Evolutionary conservation across 257 asterid species (phyloP).

Genomic region (Nicotiana paniculata): DNA sequence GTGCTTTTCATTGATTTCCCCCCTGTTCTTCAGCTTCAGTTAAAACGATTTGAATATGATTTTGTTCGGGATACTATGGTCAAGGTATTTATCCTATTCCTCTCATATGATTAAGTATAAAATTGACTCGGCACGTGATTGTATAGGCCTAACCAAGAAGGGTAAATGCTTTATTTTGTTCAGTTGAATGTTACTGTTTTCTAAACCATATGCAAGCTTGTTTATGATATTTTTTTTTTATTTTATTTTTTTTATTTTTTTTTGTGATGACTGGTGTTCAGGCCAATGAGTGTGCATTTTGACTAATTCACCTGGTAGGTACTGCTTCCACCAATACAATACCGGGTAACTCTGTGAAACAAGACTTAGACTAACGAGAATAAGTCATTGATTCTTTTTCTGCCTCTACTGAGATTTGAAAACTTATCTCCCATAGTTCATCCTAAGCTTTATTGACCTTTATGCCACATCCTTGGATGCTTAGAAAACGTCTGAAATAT

Average conservation of each 20-base stretch:
- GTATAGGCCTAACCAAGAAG: not conserved
- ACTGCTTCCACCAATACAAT: not conserved
- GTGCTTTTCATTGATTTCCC: conserved; percentile 76
- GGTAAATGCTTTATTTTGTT: not conserved
- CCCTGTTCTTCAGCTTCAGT: conserved; percentile 80
- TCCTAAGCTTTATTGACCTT: not conserved
- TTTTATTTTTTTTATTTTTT: not conserved
- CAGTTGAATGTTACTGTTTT: not conserved
- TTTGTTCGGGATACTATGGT: conserved; percentile 76
- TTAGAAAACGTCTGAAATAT: not conserved
- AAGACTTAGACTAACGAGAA: not conserved
- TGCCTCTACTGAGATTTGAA: not conserved
- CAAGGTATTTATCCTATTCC: conserved; percentile 37
- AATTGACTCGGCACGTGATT: not conserved
- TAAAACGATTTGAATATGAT: conserved; percentile 75
- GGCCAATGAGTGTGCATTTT: not conserved
- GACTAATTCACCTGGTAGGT: not conserved
- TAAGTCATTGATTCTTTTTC: not conserved
- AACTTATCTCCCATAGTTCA: not conserved
- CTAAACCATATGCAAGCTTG: not conserved
- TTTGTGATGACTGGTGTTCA: not conserved
- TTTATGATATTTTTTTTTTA: not conserved
- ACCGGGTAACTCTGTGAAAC: not conserved
- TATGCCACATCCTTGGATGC: not conserved
- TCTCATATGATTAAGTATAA: not conserved